phyloP scores from a whole-genome alignment of 164 flowering plant species.

The Berberis thunbergii region DNA sequence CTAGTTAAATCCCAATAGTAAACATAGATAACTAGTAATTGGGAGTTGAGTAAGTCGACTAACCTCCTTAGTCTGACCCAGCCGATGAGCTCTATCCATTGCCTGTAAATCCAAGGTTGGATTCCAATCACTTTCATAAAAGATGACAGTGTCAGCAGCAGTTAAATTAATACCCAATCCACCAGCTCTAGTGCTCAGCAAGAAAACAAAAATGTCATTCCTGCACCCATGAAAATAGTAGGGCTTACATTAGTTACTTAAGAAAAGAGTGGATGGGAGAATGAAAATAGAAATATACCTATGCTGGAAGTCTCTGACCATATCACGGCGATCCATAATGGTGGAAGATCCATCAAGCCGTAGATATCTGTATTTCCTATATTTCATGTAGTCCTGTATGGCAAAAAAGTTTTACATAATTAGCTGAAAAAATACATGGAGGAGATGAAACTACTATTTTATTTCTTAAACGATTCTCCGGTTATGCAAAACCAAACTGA shows the following conservation, averaged over 20 bases:
- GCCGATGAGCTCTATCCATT: conserved; percentile 98
- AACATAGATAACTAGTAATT: no score
- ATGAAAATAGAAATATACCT: conserved; percentile 32
- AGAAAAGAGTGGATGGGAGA: neutral
- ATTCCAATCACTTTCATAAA: conserved; percentile 99
- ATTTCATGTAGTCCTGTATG: conserved; percentile 97
- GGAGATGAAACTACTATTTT: neutral
- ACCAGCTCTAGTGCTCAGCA: conserved; percentile 98
- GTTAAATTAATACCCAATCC: conserved; percentile 98
- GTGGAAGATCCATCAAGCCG: conserved; percentile 98
- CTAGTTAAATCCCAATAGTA: no score
- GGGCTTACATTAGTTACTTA: neutral
- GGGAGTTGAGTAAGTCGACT: conserved; percentile 14
- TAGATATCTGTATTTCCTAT: conserved; percentile 82
- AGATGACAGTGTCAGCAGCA: conserved; percentile 98
- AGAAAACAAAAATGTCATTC: conserved; percentile 90
- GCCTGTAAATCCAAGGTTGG: conserved; percentile 98
- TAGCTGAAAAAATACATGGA: neutral
- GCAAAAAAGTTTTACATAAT: conserved; percentile 6
- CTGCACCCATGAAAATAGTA: conserved; percentile 31
- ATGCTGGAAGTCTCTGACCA: conserved; percentile 95
- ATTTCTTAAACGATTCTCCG: no score
- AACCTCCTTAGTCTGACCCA: conserved; percentile 98
- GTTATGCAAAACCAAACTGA: neutral
- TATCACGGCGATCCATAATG: conserved; percentile 93